These are phyloP conservation scores for Cicer chorassanicum DNA, from an alignment of 306 rosid species.

Conservation along the genomic window DNA sequence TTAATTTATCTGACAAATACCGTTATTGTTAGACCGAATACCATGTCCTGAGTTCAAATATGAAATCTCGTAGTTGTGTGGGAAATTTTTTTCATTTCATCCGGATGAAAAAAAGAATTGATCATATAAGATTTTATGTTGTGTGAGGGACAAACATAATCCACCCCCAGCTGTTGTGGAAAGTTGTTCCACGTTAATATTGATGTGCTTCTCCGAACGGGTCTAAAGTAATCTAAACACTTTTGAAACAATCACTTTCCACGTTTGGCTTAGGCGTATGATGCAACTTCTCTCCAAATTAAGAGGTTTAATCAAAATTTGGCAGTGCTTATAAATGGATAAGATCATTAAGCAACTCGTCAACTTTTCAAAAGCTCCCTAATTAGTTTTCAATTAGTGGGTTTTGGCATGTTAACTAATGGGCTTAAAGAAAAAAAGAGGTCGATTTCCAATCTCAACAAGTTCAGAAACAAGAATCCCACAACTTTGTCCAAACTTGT, in stretches of 20 bases:
- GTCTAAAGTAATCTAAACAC: neutral
- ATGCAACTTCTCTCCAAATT: neutral
- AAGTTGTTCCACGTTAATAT: neutral
- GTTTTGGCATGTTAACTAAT: conserved; percentile 1
- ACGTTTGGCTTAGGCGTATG: neutral
- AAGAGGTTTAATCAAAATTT: conserved; percentile 38
- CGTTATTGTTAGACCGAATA: too few relatives aligned
- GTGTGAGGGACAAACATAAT: too few relatives aligned
- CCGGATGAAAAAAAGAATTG: too few relatives aligned
- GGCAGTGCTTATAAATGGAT: conserved; percentile 41
- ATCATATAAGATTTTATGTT: too few relatives aligned
- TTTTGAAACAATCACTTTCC: conserved; percentile 30
- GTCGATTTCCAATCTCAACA: neutral
- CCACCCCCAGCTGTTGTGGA: neutral
- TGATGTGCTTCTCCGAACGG: neutral
- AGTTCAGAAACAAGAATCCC: neutral
- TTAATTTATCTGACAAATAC: too few relatives aligned
- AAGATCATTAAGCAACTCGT: conserved; percentile 25
- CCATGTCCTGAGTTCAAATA: too few relatives aligned
- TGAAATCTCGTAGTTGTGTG: too few relatives aligned
- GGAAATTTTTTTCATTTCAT: too few relatives aligned
- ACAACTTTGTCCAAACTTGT: conserved; percentile 8
- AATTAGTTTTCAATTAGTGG: neutral
- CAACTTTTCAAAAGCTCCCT: conserved; percentile 31
- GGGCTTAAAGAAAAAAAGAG: conserved; percentile 43